These are phyloP conservation scores for Nicotiana sylvestris DNA, from an alignment of 257 asterid species.

Conservation along the genomic window DNA sequence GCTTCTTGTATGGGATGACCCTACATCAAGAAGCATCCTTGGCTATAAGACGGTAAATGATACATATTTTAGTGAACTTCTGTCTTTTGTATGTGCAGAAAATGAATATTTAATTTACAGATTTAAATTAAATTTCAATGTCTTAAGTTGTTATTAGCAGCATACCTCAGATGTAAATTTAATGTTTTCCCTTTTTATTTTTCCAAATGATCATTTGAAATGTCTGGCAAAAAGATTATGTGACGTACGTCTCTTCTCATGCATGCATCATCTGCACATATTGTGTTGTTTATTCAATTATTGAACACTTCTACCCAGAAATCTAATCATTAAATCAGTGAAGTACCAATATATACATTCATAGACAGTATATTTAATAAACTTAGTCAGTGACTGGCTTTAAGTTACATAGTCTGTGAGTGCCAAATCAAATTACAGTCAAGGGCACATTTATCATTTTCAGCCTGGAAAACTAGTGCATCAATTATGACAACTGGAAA, in stretches of 20 bases:
- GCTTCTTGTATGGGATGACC: constrained; percentile 97
- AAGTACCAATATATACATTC: not conserved
- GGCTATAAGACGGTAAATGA: constrained; percentile 84
- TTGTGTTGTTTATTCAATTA: not conserved
- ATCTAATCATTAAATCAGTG: not conserved
- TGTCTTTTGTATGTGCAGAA: not conserved
- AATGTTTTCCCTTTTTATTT: not conserved
- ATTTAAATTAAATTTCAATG: not conserved
- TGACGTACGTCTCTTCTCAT: not conserved
- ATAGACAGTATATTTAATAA: not conserved
- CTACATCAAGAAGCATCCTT: constrained; percentile 88
- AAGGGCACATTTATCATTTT: constrained; percentile 1
- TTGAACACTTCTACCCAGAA: not conserved
- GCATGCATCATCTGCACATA: not conserved
- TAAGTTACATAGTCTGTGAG: not conserved
- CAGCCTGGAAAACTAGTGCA: not conserved
- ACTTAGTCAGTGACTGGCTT: not conserved
- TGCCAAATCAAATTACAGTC: not conserved
- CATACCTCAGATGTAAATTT: not conserved
- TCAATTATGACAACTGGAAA: constrained; percentile 6
- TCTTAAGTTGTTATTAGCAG: not conserved
- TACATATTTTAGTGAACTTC: not conserved
- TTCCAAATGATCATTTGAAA: not conserved
- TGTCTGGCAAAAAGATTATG: not conserved
- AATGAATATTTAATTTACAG: not conserved